Conservation (phyloP, 2,329 filamentous ascomycete species). For the Monosporascus cannonballus region DNA sequence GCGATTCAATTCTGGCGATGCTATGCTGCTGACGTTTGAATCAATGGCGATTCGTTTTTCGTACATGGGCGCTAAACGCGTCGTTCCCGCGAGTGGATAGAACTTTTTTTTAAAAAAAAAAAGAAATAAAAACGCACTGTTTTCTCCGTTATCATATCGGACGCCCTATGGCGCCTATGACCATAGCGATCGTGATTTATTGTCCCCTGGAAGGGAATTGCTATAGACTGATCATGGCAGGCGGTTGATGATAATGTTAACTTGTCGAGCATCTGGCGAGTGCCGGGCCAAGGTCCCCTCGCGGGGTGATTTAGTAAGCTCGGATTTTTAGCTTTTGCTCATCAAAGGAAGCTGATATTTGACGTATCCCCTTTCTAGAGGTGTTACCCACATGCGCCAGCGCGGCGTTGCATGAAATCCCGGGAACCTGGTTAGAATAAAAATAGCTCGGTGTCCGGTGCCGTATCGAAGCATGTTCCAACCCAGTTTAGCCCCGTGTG, state of each 20-base stretch:
- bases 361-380: no score
- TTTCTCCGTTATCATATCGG: neutral
- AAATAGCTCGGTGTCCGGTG: neutral
- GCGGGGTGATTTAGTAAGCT: no score
- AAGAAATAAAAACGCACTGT: neutral
- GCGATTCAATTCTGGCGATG: neutral
- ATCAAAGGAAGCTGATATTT: no score
- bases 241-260: no score
- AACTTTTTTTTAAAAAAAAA: no score
- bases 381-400: neutral
- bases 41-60: neutral
- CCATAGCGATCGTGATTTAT: no score
- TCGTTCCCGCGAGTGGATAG: neutral
- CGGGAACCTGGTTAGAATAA: neutral
- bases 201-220: no score
- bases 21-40: neutral
- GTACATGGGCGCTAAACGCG: neutral
- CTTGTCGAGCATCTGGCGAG: no score
- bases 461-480: neutral
- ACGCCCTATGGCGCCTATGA: no score
- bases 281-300: no score
- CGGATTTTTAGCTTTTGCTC: no score
- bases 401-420: neutral
- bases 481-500: neutral
- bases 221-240: no score